Base-by-base conservation (phyloP, 352 stramenopile genomes). In the Phytopythium oedochilum region DNA sequence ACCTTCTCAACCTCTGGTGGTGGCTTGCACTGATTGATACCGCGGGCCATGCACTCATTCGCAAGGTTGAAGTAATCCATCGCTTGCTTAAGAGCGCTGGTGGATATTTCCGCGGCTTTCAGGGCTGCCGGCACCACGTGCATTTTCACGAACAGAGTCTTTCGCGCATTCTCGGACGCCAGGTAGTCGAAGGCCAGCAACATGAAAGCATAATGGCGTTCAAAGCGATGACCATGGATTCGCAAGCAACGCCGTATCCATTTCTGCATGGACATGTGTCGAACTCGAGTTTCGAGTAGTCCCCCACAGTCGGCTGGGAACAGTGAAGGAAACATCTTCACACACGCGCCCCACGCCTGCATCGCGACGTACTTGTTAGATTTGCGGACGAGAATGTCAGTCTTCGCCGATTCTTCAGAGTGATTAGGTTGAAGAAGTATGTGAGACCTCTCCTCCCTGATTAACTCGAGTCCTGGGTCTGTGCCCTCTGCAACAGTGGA, bases 161-260 rank as follows among this genome's bases (percentile, higher is more conserved):
- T 14, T 22, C 62, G 28, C 0, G 62, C 62, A 10, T 53, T 63
- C 23, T 64, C 20, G 0, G 42, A 32, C 0, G 59, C 59, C 0
- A 70, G 15, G 22, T 44, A 68, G 15, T 70, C 57, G 34, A 72
- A 72, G 0, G 50, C 57, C 2, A 75, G n/a, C 0, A 71, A 15
- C 2, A 70, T 22, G 17, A 75, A 71, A 0, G 53, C 60, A 5
- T 68, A 60, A 12, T 75, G 63, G 0, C 8, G 20, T 42, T 71
- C 49, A n/a, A 75, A 71, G 2, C 43, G 35, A 45, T 60, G 55
- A 0, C 48, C 57, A 36, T 71, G 28, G 0, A 71, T 2, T 11
- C 31, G 54, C 1, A 73, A 18, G 10, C 44, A 53, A 0, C 65
- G 44, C n/a, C 38, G 38, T 8, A 59, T 59, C 61, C 65, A 69